Percentiles rank a stretch among this genome's conserved stretches.
These are phyloP conservation scores for Aspergillus felis DNA, from an alignment of 2,329 filamentous ascomycete species.

Conservation along the genomic window DNA sequence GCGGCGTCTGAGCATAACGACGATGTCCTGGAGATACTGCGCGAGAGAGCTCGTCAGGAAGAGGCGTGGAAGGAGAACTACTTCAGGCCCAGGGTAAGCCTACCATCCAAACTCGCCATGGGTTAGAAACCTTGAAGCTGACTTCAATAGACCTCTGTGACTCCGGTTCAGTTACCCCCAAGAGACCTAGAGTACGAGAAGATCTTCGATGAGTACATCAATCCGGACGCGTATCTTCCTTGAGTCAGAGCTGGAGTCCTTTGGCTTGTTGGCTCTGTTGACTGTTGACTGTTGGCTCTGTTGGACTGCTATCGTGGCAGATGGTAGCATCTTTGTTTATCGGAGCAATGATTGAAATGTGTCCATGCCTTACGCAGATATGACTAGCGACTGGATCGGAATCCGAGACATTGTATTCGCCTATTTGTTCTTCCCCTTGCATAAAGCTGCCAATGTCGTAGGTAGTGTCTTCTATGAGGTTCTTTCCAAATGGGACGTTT, in stretches of 20 bases:
- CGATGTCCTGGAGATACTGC: slow-evolving; percentile 31
- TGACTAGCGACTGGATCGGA: background rate
- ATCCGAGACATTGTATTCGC: background rate
- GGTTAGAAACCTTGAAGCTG: background rate
- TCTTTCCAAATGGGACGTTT: background rate
- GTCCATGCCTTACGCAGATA: background rate
- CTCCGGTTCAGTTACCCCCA: background rate
- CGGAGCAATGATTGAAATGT: background rate
- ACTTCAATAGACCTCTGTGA: background rate
- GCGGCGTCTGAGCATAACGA: slow-evolving; percentile 20
- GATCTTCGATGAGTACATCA: background rate
- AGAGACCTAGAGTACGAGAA: background rate
- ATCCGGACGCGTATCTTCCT: background rate
- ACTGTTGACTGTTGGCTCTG: background rate
- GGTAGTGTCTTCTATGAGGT: background rate
- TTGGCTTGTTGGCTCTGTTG: background rate
- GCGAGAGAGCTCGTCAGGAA: slow-evolving; percentile 19
- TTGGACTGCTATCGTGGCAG: background rate
- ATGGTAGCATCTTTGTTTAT: background rate
- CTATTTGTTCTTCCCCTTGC: background rate
- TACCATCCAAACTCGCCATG: background rate
- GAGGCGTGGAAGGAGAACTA: background rate
- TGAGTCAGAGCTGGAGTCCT: background rate
- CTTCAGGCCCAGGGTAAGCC: background rate
- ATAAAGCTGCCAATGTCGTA: background rate